Evolutionary conservation across 2,329 filamentous ascomycete species (phyloP).

Genomic region (Ophiostoma sp.): DNA sequence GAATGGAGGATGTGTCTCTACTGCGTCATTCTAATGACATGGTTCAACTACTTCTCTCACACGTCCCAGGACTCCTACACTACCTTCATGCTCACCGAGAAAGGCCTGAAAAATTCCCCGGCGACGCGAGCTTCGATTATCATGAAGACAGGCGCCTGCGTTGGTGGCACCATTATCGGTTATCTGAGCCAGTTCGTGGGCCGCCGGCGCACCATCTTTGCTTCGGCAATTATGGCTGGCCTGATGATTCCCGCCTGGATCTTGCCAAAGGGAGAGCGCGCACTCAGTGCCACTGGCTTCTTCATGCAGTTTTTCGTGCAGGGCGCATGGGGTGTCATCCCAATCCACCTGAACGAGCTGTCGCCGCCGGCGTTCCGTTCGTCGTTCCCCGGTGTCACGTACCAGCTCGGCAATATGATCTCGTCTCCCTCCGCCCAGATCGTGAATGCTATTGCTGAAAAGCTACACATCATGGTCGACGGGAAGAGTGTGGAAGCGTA

Average conservation of each 20-base stretch:
- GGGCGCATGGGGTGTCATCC: slow-evolving; percentile 62
- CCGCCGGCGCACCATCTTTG: slow-evolving; percentile 62
- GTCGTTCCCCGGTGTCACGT: slow-evolving; percentile 64
- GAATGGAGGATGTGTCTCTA: slow-evolving; percentile 60
- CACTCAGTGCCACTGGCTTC: slow-evolving; percentile 73
- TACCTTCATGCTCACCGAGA: slow-evolving; percentile 12
- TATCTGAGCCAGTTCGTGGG: slow-evolving; percentile 65
- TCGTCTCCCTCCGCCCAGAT: slow-evolving; percentile 52
- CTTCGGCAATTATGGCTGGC: slow-evolving; percentile 61
- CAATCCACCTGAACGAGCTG: slow-evolving; percentile 69
- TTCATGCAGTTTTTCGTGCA: slow-evolving; percentile 69
- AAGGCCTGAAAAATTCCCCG: slow-evolving; percentile 7
- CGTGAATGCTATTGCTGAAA: neutral
- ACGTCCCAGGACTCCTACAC: slow-evolving; percentile 15
- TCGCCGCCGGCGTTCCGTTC: slow-evolving; percentile 65
- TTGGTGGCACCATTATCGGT: slow-evolving; percentile 60
- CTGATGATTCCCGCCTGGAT: slow-evolving; percentile 82
- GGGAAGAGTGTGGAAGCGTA: neutral
- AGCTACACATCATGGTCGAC: neutral
- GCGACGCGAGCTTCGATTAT: slow-evolving; percentile 14
- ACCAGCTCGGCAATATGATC: slow-evolving; percentile 71
- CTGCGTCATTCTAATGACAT: slow-evolving; percentile 13
- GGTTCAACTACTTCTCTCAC: slow-evolving; percentile 17
- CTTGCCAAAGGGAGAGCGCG: slow-evolving; percentile 43
- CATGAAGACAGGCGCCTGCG: slow-evolving; percentile 15